phyloP scores from a whole-genome alignment of 2,329 filamentous ascomycete genomes.

The Alternaria atra region DNA sequence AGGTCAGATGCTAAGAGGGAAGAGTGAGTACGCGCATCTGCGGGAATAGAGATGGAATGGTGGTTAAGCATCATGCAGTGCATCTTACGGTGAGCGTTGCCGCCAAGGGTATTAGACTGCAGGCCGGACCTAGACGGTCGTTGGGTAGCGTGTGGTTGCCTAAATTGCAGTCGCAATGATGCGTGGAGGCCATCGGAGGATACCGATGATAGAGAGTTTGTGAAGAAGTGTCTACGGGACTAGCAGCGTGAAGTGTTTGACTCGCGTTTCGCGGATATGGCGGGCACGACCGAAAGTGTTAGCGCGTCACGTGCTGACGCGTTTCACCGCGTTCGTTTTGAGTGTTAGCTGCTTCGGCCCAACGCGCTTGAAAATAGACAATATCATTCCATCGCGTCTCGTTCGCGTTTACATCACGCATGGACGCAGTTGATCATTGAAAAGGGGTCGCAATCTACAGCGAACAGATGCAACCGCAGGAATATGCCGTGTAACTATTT shows the following conservation, averaged over 20 bases:
- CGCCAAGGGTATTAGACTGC: constrained; percentile 28
- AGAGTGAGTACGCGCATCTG: constrained; percentile 22
- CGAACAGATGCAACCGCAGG: neutral
- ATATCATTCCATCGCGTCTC: neutral
- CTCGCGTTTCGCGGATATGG: constrained; percentile 11
- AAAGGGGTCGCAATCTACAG: neutral
- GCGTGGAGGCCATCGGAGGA: constrained; percentile 1
- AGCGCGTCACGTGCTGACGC: constrained; percentile 22
- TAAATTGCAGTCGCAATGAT: constrained; percentile 27
- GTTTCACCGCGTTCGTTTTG: constrained; percentile 1
- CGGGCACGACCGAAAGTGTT: constrained; percentile 6
- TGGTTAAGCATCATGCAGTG: constrained; percentile 32
- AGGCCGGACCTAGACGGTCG: constrained; percentile 18
- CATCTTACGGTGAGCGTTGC: constrained; percentile 37
- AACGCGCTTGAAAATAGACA: neutral
- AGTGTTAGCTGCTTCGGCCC: neutral
- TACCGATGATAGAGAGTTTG: constrained; percentile 9
- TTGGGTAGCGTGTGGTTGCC: constrained; percentile 33
- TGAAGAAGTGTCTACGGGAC: neutral
- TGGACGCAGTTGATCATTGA: neutral
- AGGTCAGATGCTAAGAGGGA: constrained; percentile 33
- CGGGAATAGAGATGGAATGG: constrained; percentile 17
- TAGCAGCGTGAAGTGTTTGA: constrained; percentile 1
- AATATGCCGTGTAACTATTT: neutral
- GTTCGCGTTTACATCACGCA: neutral